These are phyloP conservation scores for Fonsecaea erecta DNA, from an alignment of 2,329 filamentous ascomycete species.

Conservation along the genomic window DNA sequence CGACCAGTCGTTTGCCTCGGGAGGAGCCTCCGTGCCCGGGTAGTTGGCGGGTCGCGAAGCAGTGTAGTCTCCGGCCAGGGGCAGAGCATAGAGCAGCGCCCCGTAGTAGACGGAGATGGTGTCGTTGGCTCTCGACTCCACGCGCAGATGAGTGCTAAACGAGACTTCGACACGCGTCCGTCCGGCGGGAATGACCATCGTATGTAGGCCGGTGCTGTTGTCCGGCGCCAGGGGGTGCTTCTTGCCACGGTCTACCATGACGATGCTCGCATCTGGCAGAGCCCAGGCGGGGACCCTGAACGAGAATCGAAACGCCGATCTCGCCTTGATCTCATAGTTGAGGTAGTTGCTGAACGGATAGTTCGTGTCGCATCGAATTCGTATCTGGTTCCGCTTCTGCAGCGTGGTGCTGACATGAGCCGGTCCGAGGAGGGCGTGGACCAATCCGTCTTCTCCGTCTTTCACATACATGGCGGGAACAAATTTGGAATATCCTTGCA, in stretches of 20 bases:
- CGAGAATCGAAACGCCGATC: conserved; percentile 48
- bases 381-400: conserved; percentile 44
- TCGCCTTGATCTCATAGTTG: conserved; percentile 48
- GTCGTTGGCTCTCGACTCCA: conserved; percentile 48
- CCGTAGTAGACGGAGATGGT: conserved; percentile 53
- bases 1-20: conserved; percentile 44
- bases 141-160: conserved; percentile 42
- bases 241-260: conserved; percentile 35
- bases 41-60: conserved; percentile 39
- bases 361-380: conserved; percentile 53
- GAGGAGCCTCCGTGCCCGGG: conserved; percentile 38
- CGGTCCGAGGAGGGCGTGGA: conserved; percentile 58
- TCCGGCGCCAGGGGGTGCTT: conserved; percentile 40
- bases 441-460: conserved; percentile 51
- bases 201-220: conserved; percentile 46
- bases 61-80: conserved; percentile 42
- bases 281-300: conserved; percentile 55
- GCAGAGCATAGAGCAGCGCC: conserved; percentile 51
- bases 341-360: conserved; percentile 55
- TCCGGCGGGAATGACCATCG: conserved; percentile 44
- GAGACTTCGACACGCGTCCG: conserved; percentile 43
- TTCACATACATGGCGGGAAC: conserved; percentile 54
- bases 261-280: conserved; percentile 36
- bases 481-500: conserved; percentile 64
- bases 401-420: conserved; percentile 49